phyloP scores from a whole-genome alignment of 345 rosid genomes.

The Camelina laxa region DNA sequence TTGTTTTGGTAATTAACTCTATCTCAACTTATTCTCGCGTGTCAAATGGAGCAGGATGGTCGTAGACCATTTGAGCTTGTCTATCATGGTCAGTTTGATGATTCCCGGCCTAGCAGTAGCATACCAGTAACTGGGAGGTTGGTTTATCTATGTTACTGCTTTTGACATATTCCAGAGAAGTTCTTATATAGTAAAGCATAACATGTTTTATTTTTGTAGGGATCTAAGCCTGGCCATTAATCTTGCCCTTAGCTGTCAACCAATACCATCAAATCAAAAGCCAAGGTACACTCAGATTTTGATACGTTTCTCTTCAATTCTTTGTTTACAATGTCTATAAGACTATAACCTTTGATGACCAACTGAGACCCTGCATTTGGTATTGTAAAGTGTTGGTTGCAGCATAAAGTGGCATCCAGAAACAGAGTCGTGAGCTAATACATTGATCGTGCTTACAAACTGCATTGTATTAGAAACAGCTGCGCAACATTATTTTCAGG shows the following conservation, averaged over 20 bases:
- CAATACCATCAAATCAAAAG: constrained; percentile 65
- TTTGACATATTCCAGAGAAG: constrained; percentile 4
- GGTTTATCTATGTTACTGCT: constrained; percentile 21
- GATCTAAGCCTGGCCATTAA: constrained; percentile 77
- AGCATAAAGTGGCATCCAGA: constrained; percentile 95
- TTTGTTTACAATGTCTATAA: constrained; percentile 20
- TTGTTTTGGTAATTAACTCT: constrained; percentile 1
- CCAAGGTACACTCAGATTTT: constrained; percentile 61
- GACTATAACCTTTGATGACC: constrained; percentile 25
- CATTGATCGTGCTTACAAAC: constrained; percentile 1
- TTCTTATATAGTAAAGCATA: neutral
- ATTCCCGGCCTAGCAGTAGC: constrained; percentile 81
- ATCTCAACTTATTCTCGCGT: neutral
- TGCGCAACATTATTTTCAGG: constrained; percentile 28
- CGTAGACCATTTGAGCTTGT: constrained; percentile 92
- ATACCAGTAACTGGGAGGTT: constrained; percentile 81
- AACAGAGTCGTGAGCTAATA: constrained; percentile 36
- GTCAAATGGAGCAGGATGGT: constrained; percentile 61
- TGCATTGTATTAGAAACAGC: constrained; percentile 16
- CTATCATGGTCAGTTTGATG: constrained; percentile 92
- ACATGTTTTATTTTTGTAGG: constrained; percentile 45
- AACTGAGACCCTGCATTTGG: constrained; percentile 23
- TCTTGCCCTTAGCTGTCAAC: constrained; percentile 78
- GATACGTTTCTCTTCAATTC: neutral
- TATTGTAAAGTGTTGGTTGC: constrained; percentile 76